Base-by-base conservation (phyloP, 345 rosid species). In the Hypericum androsaemum region DNA sequence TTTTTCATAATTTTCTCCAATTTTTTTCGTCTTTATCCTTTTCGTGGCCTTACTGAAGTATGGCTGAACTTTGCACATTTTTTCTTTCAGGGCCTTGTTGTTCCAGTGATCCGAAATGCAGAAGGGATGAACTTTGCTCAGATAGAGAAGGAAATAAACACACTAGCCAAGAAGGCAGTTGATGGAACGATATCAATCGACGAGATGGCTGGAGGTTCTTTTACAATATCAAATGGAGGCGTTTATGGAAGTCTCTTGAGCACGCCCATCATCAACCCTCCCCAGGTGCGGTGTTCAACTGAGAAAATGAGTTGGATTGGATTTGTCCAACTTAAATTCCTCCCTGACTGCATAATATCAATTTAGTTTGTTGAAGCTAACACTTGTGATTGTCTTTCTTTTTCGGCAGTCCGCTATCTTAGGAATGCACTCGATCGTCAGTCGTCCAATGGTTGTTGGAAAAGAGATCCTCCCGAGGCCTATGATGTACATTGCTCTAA, bases 21-120 rank as follows among this genome's bases (percentile, higher is more conserved):
- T 15, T 48, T 54, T 48, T 54, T 44, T 10, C 58, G 61, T 59
- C 32, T 12, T 51, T 32, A 8, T 36, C 12, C 9, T 7, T 51
- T 51, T 8, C 37, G 40, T 51, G 12, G 8, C 11, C 12, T 5
- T 11, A 32, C 9, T 61, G 79, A 83, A 16, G 89, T 64, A 6
- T 57, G 43, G 43, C 83, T 86, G 92, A 83, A 86, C 65, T 86
- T 83, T 64, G 96, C 94, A 28, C 95, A 82, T 22, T 22, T 22
- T 22, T 22, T 22, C 32, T 22, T 8, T 41, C 43, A n/a, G 11
- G 43, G 43, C 43, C 43, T 41, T 9, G 12, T 41, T 1, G 43
- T 41, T 9, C 43, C 43, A 9, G 12, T 41, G 11, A n/a, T 41
- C 11, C 43, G 43, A 2, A n/a, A 41, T 41, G 43, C 43, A n/a